These are phyloP conservation scores for Paramecium sexaurelia DNA, from an alignment of 73 alveolate genomes.

Conservation along the genomic window DNA sequence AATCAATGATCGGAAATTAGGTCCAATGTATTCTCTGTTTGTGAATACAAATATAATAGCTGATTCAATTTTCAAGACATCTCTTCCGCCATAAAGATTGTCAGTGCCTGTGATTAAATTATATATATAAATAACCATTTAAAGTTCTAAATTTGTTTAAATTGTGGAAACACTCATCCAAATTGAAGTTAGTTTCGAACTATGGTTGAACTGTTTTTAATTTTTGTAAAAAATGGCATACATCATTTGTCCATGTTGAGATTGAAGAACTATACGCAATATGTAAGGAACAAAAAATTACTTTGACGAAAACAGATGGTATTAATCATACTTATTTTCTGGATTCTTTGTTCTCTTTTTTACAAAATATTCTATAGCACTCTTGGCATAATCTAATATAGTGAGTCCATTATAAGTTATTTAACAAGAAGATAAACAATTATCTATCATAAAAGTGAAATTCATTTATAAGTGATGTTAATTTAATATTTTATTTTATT, in stretches of 20 bases:
- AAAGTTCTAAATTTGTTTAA: conserved; percentile 38
- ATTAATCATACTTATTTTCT: conserved; percentile 15
- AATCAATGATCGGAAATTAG: neutral
- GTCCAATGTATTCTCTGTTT: neutral
- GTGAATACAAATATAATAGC: conserved; percentile 23
- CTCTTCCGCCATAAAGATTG: conserved; percentile 53
- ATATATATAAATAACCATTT: conserved; percentile 38
- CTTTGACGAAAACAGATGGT: conserved; percentile 59
- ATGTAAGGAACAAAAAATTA: neutral
- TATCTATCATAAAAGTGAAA: conserved; percentile 58
- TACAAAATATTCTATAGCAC: conserved; percentile 51
- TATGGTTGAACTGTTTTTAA: conserved; percentile 20
- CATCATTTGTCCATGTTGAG: conserved; percentile 47
- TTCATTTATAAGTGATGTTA: conserved; percentile 46
- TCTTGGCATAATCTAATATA: conserved; percentile 41
- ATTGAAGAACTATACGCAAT: conserved; percentile 8
- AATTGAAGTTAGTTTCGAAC: neutral
- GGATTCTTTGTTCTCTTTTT: conserved; percentile 43
- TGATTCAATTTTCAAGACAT: conserved; percentile 36
- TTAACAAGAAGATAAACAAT: conserved; percentile 59
- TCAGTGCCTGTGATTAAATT: conserved; percentile 38
- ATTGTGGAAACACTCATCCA: conserved; percentile 39
- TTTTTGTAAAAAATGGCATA: conserved; percentile 2
- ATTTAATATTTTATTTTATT: neutral
- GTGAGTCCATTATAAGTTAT: conserved; percentile 50